Percentiles rank a stretch among this genome's conserved stretches.
Evolutionary conservation across 2,329 filamentous ascomycete genomes (phyloP).

Genomic region (Fusarium tjaetaba): DNA sequence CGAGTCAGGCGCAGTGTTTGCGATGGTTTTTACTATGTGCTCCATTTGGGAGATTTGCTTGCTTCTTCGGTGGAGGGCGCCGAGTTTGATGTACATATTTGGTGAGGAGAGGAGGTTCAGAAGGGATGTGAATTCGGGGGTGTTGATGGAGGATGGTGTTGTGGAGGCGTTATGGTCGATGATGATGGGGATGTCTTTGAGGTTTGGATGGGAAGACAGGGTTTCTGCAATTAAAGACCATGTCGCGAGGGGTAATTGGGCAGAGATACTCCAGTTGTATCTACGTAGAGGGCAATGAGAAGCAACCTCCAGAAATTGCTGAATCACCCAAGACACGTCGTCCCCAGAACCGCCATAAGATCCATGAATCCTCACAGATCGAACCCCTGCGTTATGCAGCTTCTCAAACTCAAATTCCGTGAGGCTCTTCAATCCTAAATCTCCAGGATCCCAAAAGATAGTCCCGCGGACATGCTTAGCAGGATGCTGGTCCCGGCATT

Average conservation of each 20-base stretch:
- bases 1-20: neutral
- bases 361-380: neutral
- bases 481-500: neutral
- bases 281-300: neutral
- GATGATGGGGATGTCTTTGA: neutral
- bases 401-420: neutral
- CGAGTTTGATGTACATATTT: neutral
- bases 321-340: neutral
- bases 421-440: neutral
- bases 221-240: constrained; percentile 1
- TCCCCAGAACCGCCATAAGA: neutral
- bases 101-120: fast-evolving
- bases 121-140: neutral
- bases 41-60: neutral
- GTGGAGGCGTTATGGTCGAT: constrained; percentile 1
- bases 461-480: neutral
- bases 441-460: neutral
- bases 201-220: neutral
- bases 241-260: neutral
- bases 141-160: neutral
- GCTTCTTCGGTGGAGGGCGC: neutral
- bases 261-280: constrained; percentile 1
- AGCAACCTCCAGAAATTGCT: neutral
- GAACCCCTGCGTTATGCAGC: neutral
- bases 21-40: neutral